These are phyloP conservation scores for Penicillium manginii DNA, from an alignment of 495 filamentous ascomycete species.

Conservation along the genomic window DNA sequence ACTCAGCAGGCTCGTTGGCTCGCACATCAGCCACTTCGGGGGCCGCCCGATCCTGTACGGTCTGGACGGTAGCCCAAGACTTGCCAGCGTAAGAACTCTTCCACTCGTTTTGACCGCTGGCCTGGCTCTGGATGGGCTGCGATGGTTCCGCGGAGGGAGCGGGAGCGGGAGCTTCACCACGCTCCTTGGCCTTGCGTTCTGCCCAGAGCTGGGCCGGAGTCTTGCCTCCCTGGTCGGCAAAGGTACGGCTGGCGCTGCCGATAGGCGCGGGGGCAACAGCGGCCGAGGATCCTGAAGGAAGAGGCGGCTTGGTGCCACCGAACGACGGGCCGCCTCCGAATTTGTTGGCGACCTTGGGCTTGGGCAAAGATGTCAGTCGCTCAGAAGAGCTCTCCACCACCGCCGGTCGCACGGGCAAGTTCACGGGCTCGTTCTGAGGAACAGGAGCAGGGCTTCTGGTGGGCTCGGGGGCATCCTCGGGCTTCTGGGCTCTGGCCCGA, in stretches of 20 bases:
- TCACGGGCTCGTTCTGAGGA: constrained; percentile 47
- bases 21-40: constrained; percentile 63
- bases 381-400: constrained; percentile 68
- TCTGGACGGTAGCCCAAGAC: constrained; percentile 82
- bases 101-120: constrained; percentile 75
- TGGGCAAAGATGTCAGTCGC: constrained; percentile 84
- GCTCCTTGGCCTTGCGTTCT: constrained; percentile 87
- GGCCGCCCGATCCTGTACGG: constrained; percentile 65
- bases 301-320: constrained; percentile 84
- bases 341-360: constrained; percentile 90
- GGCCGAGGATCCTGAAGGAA: constrained; percentile 66
- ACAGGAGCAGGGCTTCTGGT: constrained; percentile 28
- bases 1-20: constrained; percentile 48
- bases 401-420: constrained; percentile 68
- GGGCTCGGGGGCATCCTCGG: constrained; percentile 50
- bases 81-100: constrained; percentile 89
- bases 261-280: constrained; percentile 59
- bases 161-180: constrained; percentile 52
- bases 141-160: constrained; percentile 47
- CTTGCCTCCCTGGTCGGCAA: constrained; percentile 93
- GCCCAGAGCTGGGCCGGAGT: constrained; percentile 97
- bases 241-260: constrained; percentile 84
- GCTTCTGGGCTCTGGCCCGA: constrained; percentile 74
- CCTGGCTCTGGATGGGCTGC: constrained; percentile 61
- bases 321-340: constrained; percentile 74